Base-by-base conservation (phyloP, 1,139 yeast genomes). In the Candida tetrigidarum region DNA sequence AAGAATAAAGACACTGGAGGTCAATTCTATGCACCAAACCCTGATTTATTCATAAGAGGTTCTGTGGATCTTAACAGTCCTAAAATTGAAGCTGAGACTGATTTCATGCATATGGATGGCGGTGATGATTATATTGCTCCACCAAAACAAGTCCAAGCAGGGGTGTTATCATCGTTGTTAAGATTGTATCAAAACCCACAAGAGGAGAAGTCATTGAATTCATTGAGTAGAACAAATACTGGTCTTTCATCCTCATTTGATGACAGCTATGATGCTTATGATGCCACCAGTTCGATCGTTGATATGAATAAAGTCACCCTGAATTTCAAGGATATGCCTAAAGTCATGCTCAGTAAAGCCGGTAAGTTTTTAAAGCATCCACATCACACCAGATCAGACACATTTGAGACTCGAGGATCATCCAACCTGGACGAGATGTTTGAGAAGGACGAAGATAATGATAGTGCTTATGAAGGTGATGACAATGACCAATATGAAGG, bases 111-210 rank as follows among this genome's bases (percentile, higher is more conserved):
- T 52, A 57, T 71, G 25, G 25, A 22, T 20, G 69, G 64, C 29
- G 80, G 76, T 16, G 86, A 79, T 44, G 65, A 56, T 3, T 65
- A 71, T 47, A 72, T 87, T 6, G 82, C 89, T 0, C 91, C 92
- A 0, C 96, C 96, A 0, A 69, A 76, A 36, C 80, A 78, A 43
- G 90, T 88, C 5, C 85, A 85, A 52, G 89, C 90, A 22, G 97
- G 97, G 59, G 92, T 90, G 14, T 74, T 90, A 28, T 87, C 96
- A 0, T 81, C 92, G 2, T 70, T 90, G 50, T 71, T 90, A 50
- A 79, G 83, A 53, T 71, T 90, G 44, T 88, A 89, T 56, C 84
- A 80, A 49, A 63, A 67, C 46, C 71, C 67, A 0, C 59, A 63
- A n/a, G 71, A 64, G 9, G 51, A 45, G 14, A 67, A 64, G 45